Evolutionary conservation across 345 rosid species (phyloP), one percentile per base, ranked within the genome.

Genomic region (Rhodamnia argentea): DNA sequence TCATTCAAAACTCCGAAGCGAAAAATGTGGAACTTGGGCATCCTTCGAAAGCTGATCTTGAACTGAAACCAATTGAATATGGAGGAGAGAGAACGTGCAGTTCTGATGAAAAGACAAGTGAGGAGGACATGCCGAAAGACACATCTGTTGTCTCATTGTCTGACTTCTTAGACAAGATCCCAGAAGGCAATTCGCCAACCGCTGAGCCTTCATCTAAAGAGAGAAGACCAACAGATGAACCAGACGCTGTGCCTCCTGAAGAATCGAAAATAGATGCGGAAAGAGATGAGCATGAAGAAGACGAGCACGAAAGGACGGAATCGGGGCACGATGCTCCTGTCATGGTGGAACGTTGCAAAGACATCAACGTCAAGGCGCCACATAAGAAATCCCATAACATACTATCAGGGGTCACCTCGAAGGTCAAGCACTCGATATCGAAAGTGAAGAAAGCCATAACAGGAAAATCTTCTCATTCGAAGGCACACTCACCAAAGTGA

Each of bases 401-500:
- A 88, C 92, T 96, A 83, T 93, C 98, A 64, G 96, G 95, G 4
- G 96, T 96, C 40, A 93, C 98, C 74, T 96, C 98, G 83, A 95
- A 93, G 91, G 98, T 96, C 32, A 96, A 96, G 88, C 94, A 95
- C 85, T 95, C 99, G 6, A 94, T 95, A 88, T 94, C 96, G 58
- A 97, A 95, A 89, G 99, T 97, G 60, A 97, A 92, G 94, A 97
- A 97, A 88, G 99, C 92, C 82, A 94, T 97, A 78, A 93, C 91
- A 2, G 96, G 99, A 0, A 95, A 94, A 89, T 95, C 99, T 85
- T 93, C 97, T 86, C 94, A 93, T 84, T 47, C 92, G 52, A 95
- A 95, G 91, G 88, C 94, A 60, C 87, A 86, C 42, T 90, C 93
- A 62, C 92, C 95, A 44, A 90, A 93, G 85, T 88, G 85, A 91